A percentile compares a stretch with the other conserved stretches of the same genome.
phyloP scores from a whole-genome alignment of 176 grass and related monocot genomes.

The Oryza meridionalis region DNA sequence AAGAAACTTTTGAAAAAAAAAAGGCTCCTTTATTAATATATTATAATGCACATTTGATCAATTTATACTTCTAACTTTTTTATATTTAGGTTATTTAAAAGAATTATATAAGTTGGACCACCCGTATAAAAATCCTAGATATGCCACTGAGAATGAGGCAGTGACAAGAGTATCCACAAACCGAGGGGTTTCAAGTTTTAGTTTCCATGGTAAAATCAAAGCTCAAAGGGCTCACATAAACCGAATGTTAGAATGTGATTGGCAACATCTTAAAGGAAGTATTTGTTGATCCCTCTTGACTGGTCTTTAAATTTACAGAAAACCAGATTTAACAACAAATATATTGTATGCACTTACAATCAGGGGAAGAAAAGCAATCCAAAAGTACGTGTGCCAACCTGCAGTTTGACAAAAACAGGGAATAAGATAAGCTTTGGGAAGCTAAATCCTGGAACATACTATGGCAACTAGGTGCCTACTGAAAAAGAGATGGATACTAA shows the following conservation, averaged over 20 bases:
- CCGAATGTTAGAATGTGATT: not conserved
- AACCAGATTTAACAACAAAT: not conserved
- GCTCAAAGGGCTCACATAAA: constrained; percentile 1
- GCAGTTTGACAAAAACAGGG: constrained; percentile 40
- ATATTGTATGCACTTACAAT: constrained; percentile 63
- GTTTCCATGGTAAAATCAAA: constrained; percentile 1
- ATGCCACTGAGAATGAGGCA: not conserved
- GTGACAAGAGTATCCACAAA: not conserved
- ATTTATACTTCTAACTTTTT: no score
- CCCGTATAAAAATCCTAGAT: no score
- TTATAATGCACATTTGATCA: no score
- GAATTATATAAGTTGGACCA: no score
- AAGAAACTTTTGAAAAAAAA: no score
- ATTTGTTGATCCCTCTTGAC: not conserved
- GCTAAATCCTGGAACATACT: constrained; percentile 16
- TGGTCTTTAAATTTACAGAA: constrained; percentile 21
- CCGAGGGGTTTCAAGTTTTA: not conserved
- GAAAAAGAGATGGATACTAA: not conserved
- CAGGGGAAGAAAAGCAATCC: constrained; percentile 90
- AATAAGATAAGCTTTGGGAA: constrained; percentile 21
- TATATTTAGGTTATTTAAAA: no score
- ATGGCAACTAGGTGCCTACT: not conserved
- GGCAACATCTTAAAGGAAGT: not conserved
- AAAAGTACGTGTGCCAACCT: constrained; percentile 99
- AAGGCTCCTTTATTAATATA: no score